Percentiles rank a stretch among this genome's conserved stretches.
These are phyloP conservation scores for Zizania latifolia DNA, from an alignment of 176 grass and related monocot species.

Conservation along the genomic window DNA sequence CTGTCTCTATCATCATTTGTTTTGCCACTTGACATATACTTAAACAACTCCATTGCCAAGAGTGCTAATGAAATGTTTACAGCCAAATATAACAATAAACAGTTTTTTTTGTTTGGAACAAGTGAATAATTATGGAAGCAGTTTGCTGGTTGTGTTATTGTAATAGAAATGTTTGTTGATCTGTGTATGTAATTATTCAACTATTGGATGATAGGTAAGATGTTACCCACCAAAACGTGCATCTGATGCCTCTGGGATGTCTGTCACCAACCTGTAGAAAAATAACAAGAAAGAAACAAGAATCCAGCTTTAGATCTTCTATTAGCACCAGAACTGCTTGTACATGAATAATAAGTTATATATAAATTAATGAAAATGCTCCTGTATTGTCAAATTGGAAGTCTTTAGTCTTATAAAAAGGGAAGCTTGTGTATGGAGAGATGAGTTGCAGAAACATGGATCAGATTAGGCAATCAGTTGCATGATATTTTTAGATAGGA, in stretches of 20 bases:
- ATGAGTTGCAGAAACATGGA: neutral
- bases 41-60: neutral
- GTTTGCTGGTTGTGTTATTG: neutral
- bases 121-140: neutral
- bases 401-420: neutral
- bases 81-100: neutral
- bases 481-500: constrained; percentile 2
- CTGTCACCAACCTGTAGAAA: constrained; percentile 76
- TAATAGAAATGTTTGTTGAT: neutral
- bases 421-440: neutral
- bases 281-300: constrained; percentile 24
- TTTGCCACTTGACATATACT: neutral
- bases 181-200: constrained; percentile 19
- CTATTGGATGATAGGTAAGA: constrained; percentile 25
- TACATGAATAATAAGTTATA: constrained; percentile 4
- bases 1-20: constrained; percentile 2
- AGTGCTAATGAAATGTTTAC: neutral
- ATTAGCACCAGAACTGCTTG: constrained; percentile 6
- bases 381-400: neutral
- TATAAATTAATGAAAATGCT: constrained; percentile 2
- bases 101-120: neutral
- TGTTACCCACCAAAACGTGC: constrained; percentile 66
- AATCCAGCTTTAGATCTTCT: constrained; percentile 24
- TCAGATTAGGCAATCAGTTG: neutral
- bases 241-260: constrained; percentile 77